Conservation (phyloP, 129 eudicot species). For the Cynara cardunculus region DNA sequence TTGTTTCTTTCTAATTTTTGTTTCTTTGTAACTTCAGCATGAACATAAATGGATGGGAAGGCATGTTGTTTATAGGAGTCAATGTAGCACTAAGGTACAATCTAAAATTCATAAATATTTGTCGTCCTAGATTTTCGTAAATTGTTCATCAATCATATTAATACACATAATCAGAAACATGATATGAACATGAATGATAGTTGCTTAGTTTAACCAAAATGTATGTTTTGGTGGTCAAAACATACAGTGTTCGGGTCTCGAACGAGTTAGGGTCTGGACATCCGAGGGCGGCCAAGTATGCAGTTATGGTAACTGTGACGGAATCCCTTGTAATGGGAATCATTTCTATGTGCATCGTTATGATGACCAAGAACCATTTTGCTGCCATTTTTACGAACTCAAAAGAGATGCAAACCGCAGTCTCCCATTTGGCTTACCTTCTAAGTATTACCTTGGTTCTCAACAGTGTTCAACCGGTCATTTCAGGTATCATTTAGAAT, state of each 20-base stretch:
- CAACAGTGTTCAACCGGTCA: conserved; percentile 65
- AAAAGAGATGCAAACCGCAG: conserved; percentile 55
- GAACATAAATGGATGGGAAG: conserved; percentile 89
- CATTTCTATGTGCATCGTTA: conserved; percentile 37
- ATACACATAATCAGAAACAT: no score
- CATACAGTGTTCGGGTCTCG: conserved; percentile 56
- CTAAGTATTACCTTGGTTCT: conserved; percentile 64
- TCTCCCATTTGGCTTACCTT: conserved; percentile 57
- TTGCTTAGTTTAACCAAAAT: neutral
- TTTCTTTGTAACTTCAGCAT: conserved; percentile 41
- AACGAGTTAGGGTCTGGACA: conserved; percentile 75
- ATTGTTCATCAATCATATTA: no score
- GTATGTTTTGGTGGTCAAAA: neutral
- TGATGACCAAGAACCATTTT: conserved; percentile 56
- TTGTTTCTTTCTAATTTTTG: no score
- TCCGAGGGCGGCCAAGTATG: conserved; percentile 71
- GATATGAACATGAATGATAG: no score
- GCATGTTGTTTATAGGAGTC: conserved; percentile 76
- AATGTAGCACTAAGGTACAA: no score
- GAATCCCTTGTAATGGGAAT: conserved; percentile 68
- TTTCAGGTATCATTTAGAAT: conserved; percentile 46
- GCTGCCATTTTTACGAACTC: conserved; percentile 51
- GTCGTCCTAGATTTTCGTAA: no score
- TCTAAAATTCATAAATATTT: no score
- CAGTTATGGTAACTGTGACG: conserved; percentile 47